Evolutionary conservation across 441 rosid species (phyloP).

Genomic region (Capsella rubella): DNA sequence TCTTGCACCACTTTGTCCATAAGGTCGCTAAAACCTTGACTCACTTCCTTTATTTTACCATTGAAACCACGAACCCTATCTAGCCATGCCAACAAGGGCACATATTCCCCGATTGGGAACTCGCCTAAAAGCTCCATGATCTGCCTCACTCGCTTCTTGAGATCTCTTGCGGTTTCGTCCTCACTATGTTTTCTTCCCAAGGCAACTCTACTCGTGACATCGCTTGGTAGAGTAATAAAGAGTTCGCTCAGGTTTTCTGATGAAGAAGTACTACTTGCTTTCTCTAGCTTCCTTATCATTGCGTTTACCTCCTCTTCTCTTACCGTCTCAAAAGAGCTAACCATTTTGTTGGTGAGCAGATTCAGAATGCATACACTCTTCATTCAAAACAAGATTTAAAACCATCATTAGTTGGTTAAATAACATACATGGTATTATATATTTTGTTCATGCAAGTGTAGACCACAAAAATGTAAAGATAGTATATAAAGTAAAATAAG

Average conservation of each 20-base stretch:
- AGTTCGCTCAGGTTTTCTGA: constrained; percentile 44
- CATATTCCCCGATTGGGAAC: constrained; percentile 23
- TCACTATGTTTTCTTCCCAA: constrained; percentile 42
- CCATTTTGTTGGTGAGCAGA: constrained; percentile 52
- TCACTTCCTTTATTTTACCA: constrained; percentile 5
- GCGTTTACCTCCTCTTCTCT: constrained; percentile 49
- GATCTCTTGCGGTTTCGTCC: constrained; percentile 19
- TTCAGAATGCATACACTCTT: constrained; percentile 49
- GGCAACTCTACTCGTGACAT: constrained; percentile 48
- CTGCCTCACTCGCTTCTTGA: constrained; percentile 24
- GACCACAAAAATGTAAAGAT: background rate
- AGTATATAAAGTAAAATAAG: background rate
- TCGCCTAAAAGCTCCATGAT: constrained; percentile 30
- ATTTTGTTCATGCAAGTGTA: background rate
- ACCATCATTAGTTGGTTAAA: background rate
- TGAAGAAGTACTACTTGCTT: constrained; percentile 11
- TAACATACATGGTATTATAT: background rate
- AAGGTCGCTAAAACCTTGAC: background rate
- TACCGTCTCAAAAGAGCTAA: constrained; percentile 46
- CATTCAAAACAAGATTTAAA: background rate
- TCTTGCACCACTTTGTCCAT: constrained; percentile 35
- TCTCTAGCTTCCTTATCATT: constrained; percentile 36
- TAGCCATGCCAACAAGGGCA: constrained; percentile 29
- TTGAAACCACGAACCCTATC: constrained; percentile 13
- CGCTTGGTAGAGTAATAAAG: constrained; percentile 36